phyloP scores from a whole-genome alignment of 306 rosid genomes.

The Dicorynia guianensis region DNA sequence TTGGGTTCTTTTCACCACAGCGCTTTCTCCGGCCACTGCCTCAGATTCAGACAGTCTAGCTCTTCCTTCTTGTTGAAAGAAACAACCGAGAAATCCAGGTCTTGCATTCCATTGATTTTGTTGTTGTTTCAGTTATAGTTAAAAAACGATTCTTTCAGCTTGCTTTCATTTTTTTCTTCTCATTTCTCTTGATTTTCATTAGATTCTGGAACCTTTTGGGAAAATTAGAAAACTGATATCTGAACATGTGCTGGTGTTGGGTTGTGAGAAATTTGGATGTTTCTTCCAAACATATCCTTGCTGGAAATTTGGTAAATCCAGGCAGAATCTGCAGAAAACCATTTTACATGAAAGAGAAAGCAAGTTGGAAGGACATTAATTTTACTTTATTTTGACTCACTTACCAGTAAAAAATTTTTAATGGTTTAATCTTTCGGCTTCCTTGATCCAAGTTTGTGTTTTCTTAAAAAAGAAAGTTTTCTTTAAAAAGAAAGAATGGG shows the following conservation, averaged over 20 bases:
- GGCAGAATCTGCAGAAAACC: not conserved
- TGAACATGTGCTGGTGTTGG: conserved; percentile 11
- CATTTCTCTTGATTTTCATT: conserved; percentile 21
- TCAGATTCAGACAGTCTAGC: conserved; percentile 51
- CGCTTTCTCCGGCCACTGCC: conserved; percentile 31
- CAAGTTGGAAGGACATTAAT: not conserved
- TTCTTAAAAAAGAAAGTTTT: conserved; percentile 24
- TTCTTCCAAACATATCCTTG: not conserved
- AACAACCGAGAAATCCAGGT: conserved; percentile 53
- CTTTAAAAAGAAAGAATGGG: conserved; percentile 38
- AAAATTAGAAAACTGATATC: not conserved
- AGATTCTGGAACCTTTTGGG: not conserved
- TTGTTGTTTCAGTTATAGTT: not conserved
- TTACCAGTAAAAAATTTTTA: conserved; percentile 7
- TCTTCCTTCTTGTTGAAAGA: conserved; percentile 7
- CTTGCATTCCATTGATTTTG: conserved; percentile 23
- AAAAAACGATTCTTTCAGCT: not conserved
- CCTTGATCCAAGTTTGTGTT: conserved; percentile 10
- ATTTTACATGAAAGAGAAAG: conserved; percentile 32
- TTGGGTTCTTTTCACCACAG: conserved; percentile 28
- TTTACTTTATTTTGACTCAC: conserved; percentile 16
- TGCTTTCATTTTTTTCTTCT: not conserved
- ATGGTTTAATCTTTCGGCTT: not conserved
- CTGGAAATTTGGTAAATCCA: conserved; percentile 5
- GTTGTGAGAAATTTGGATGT: not conserved